Base-by-base conservation (phyloP, 176 grass and related monocot genomes). In the Triticum timopheevii region DNA sequence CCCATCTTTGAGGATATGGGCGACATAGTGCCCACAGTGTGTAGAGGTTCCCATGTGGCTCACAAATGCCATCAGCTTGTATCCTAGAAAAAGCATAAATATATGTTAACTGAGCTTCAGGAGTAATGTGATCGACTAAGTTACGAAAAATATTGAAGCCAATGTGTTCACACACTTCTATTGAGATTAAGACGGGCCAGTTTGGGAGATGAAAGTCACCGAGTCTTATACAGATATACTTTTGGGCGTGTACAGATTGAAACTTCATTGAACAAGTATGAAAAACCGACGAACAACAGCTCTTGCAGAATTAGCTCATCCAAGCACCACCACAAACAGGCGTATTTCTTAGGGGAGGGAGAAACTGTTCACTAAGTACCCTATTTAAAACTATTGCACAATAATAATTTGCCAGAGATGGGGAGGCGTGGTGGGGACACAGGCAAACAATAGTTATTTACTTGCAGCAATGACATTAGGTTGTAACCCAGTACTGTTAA, bases 21-120 rank as follows among this genome's bases (percentile, higher is more conserved):
- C 94, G 0, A 99, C 97, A 69, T 99, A 99, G 76, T 99, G 97
- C 8, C 97, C 97, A 66, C 94, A 99, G 42, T 99, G 94, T 20
- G 97, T 99, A 16, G 97, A 99, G 4, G 94, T 90, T 12, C 97
- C 97, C 69, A 99, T 99, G 82, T 99, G 97, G 80, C 97, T 99
- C 58, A 99, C 92, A 71, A 96, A 90, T 45, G 85, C 97, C 80
- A 96, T 94, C 61, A 99, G 86, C 84, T 88, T 96, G 90, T 99
- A 99, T 86, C 79, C 94, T 97, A 77, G 8, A 85, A 24, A 85
- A 30, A 90, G 10, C 24, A 83, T 31, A 27, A 34, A 49, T 13
- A 68, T 50, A 44, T 10, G 13, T 1, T 76, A 47, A 6, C 13
- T 76, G 9, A 73, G 66, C 56, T 12, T 59, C 9, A 33, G 17